Conservation (phyloP, 371 early-diverging fungal species). For the Chytridium lagenaria region DNA sequence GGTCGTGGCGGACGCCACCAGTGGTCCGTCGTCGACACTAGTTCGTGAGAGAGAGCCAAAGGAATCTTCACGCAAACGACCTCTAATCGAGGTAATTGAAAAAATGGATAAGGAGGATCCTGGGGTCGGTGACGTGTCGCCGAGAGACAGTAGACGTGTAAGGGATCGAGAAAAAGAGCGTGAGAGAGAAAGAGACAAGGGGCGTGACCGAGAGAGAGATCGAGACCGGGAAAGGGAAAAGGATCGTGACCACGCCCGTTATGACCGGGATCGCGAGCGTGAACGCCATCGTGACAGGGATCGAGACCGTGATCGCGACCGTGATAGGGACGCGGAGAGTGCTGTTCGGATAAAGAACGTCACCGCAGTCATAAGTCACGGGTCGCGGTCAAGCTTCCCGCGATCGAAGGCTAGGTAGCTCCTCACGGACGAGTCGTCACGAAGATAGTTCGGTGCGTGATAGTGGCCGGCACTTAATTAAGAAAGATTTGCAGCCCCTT, state of each 20-base stretch:
- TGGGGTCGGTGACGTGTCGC: too few species aligned
- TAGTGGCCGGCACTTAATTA: too few species aligned
- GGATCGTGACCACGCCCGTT: conserved; percentile 14
- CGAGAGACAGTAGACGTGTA: too few species aligned
- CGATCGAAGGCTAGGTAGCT: not conserved
- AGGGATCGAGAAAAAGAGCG: not conserved
- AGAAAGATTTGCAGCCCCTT: not conserved
- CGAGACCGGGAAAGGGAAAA: not conserved
- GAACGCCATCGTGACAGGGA: conserved; percentile 15
- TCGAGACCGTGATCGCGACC: conserved; percentile 13
- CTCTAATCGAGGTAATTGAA: not conserved
- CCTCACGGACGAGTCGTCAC: not conserved
- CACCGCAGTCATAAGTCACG: not conserved
- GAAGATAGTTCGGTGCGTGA: too few species aligned
- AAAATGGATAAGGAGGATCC: not conserved
- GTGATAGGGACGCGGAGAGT: not conserved
- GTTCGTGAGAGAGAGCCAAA: too few species aligned
- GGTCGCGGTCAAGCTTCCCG: not conserved
- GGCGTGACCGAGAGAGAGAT: conserved; percentile 8
- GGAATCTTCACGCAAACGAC: not conserved
- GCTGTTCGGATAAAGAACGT: not conserved
- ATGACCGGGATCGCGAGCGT: conserved; percentile 12
- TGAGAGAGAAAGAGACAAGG: not conserved
- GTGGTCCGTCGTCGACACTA: too few species aligned
- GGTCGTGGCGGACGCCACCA: conserved; percentile 4